phyloP scores from a whole-genome alignment of 2,329 filamentous ascomycete genomes.

The Byssothecium circinans region DNA sequence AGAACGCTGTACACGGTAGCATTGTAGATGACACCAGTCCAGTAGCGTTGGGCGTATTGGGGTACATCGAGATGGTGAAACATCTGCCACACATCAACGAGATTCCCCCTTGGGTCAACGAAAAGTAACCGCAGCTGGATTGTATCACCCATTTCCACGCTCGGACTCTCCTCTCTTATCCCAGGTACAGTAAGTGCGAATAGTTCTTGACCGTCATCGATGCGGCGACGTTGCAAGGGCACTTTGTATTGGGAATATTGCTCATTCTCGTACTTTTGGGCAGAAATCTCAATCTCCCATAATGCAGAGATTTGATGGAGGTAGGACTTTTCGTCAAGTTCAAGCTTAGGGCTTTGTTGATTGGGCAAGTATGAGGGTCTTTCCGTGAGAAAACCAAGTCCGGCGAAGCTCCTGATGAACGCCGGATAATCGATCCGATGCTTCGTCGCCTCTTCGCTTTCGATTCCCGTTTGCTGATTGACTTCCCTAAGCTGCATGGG shows the following conservation, averaged over 20 bases:
- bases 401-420: constrained; percentile 22
- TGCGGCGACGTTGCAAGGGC: constrained; percentile 5
- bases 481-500: constrained; percentile 16
- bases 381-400: constrained; percentile 18
- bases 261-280: constrained; percentile 21
- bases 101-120: constrained; percentile 17
- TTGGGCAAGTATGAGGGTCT: not conserved
- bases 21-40: constrained; percentile 25
- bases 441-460: constrained; percentile 11
- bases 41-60: constrained; percentile 4
- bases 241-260: constrained; percentile 22
- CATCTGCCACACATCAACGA: constrained; percentile 1
- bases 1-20: constrained; percentile 26
- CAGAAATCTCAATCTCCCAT: constrained; percentile 18
- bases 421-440: constrained; percentile 17
- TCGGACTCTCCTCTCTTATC: constrained; percentile 34
- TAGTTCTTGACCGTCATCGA: constrained; percentile 4
- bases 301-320: constrained; percentile 16
- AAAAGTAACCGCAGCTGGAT: constrained; percentile 36
- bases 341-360: not conserved
- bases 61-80: not conserved
- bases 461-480: constrained; percentile 13
- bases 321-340: constrained; percentile 14
- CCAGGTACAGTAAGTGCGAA: constrained; percentile 30
- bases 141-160: constrained; percentile 35